Evolutionary conservation across 129 eudicot genomes (phyloP), one percentile per base, ranked within the genome.

Genomic region (Helichrysum umbraculigerum): DNA sequence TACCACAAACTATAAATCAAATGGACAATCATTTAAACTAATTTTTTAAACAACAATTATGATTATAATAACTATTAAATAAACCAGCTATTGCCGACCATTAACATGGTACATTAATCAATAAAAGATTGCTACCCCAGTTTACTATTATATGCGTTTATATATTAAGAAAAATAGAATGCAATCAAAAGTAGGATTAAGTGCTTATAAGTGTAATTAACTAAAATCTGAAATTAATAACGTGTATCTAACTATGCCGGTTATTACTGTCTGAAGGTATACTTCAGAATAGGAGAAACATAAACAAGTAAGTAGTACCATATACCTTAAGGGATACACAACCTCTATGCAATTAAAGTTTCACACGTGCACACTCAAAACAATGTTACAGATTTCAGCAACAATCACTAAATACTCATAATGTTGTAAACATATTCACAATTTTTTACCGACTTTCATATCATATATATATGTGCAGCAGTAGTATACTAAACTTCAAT

Each of bases 61-160:
- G 11, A 16, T 11, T 25, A 30, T 33, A 29, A 30, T 33, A 29
- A 3, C 3, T 33, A 71, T 19, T 15, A 41, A 66, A 76, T 69
- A 56, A 66, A 73, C 65, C 70, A 57, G 79, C 70, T 80, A 68
- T 80, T 74, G 79, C 83, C 83, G 83, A 80, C 83, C 83, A 80
- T 67, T 68, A 80, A 80, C 83, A 80, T 74, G 79, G 83, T 79
- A 74, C 78, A 42, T 11, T 74, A 80, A 74, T 80, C 71, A 80
- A 74, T 80, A 25, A 41, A 73, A 70, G 70, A 73, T 68, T 80
- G 75, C 73, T 67, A 66, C 33, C 62, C 35, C 50, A 29, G 34
- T 72, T 54, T 64, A 63, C 28, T 71, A 25, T 64, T 32, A 32
- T 4, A 64, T 52, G 66, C 71, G 60, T 61, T 78, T 17, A 30